phyloP scores from a whole-genome alignment of 1,284 basidiomycete species.

The Ceratobasidium sp. region DNA sequence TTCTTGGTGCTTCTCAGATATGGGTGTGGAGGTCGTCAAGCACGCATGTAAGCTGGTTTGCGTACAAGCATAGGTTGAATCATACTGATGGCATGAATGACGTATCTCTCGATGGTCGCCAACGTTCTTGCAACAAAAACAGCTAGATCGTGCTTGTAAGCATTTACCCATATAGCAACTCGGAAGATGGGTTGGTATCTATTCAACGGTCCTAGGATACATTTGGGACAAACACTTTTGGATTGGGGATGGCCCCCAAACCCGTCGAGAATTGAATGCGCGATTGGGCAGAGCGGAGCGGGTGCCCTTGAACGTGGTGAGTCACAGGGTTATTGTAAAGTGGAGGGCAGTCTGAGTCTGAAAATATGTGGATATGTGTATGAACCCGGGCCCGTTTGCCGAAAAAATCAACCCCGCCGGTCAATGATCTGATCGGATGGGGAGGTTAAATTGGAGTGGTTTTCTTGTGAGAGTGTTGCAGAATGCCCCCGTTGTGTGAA shows the following conservation, averaged over 20 bases:
- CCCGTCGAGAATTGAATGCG: not conserved
- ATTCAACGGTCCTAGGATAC: too few relatives aligned
- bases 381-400: not conserved
- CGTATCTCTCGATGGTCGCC: not conserved
- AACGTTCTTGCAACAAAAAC: not conserved
- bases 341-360: not conserved
- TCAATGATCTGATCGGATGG: not conserved
- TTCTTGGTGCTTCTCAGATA: not conserved
- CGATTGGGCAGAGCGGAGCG: not conserved
- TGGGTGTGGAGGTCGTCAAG: not conserved
- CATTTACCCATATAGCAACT: not conserved
- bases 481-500: conserved; percentile 18
- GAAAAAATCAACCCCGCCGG: not conserved
- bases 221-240: too few relatives aligned
- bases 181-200: not conserved
- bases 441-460: not conserved
- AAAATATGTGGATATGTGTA: not conserved
- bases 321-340: not conserved
- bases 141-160: not conserved
- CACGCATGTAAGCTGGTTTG: not conserved
- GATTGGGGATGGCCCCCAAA: not conserved
- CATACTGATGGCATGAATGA: not conserved
- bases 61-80: not conserved
- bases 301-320: conserved; percentile 1
- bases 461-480: not conserved